These are phyloP conservation scores for Phytophthora sansomeana DNA, from an alignment of 352 stramenopile species.

Conservation along the genomic window DNA sequence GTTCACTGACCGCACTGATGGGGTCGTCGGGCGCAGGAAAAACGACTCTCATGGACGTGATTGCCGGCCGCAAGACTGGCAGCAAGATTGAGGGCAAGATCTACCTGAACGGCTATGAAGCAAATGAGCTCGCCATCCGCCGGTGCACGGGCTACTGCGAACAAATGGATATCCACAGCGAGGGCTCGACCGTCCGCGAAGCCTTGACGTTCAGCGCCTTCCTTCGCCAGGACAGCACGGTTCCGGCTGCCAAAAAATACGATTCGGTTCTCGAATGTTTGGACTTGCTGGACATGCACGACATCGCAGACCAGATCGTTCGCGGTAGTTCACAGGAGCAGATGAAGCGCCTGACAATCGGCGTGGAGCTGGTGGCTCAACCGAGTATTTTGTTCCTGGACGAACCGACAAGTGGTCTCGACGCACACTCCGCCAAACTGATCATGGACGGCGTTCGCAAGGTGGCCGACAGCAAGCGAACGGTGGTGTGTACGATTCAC, in stretches of 20 bases:
- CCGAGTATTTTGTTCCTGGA: constrained; percentile 86
- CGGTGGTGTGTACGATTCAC: too few species aligned
- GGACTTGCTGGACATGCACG: constrained; percentile 44
- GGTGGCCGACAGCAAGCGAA: too few species aligned
- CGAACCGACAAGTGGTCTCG: constrained; percentile 80
- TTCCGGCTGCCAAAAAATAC: constrained; percentile 38
- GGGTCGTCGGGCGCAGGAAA: constrained; percentile 60
- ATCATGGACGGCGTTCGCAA: constrained; percentile 84
- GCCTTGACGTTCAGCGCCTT: constrained; percentile 32
- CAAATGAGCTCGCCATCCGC: constrained; percentile 52
- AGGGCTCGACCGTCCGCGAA: constrained; percentile 85
- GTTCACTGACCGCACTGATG: constrained; percentile 87
- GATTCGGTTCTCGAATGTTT: constrained; percentile 46
- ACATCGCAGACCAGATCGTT: constrained; percentile 48
- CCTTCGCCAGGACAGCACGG: constrained; percentile 37
- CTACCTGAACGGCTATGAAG: constrained; percentile 45
- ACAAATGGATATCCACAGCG: too few species aligned
- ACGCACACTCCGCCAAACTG: constrained; percentile 79
- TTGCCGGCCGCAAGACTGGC: constrained; percentile 33
- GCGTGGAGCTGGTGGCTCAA: constrained; percentile 74
- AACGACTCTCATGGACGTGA: constrained; percentile 22
- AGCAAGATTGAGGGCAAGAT: constrained; percentile 75
- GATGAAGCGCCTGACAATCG: constrained; percentile 58
- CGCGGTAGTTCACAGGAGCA: constrained; percentile 44
- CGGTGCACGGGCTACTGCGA: too few species aligned